Evolutionary conservation across 2,329 filamentous ascomycete species (phyloP), one percentile per base, ranked within the genome.

Genomic region (Chaetomium olivaceum): DNA sequence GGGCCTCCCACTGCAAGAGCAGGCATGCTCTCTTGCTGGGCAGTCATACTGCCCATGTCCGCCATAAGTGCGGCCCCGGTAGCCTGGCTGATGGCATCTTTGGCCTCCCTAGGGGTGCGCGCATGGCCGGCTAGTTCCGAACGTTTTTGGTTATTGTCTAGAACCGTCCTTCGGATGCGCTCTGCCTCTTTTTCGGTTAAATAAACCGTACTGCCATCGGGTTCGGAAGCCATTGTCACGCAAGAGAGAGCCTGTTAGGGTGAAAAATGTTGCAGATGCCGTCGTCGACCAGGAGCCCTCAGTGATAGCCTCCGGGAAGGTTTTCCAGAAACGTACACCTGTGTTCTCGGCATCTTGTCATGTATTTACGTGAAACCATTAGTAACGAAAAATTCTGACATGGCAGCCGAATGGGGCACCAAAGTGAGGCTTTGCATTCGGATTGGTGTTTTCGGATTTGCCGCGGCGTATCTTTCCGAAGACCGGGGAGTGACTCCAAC

Each of bases 161-260:
- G 33, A 23, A 57, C 54, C 1, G 58, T 62, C 25, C 21, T 52
- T 7, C 33, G 52, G 46, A 65, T 65, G 46, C 63, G 63, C 16
- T 61, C 52, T 1, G 46, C 52, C n/a, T 65, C 58, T n/a, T 62
- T 46, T 48, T 65, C 63, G 11, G 52, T 65, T 4, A 65, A 25
- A 21, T 62, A 65, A 14, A 62, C 19, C 2, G 52, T 61, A 19
- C 16, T 65, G 23, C 23, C 33, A 11, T 46, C 11, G n/a, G 6
- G 27, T 6, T 29, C 2, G 8, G n/a, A 46, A 23, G 52, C 29
- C 61, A 57, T 57, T 19, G 29, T 50, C 23, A 27, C 19, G 9
- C 6, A n/a, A 43, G 2, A 43, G 16, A 16, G 39, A 16, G 39
- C 2, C 6, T 19, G 16, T 19, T 7, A 5, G 4, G 39, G 39